Conservation (phyloP, 208 protist species). For the Acanthamoeba polyphaga region DNA sequence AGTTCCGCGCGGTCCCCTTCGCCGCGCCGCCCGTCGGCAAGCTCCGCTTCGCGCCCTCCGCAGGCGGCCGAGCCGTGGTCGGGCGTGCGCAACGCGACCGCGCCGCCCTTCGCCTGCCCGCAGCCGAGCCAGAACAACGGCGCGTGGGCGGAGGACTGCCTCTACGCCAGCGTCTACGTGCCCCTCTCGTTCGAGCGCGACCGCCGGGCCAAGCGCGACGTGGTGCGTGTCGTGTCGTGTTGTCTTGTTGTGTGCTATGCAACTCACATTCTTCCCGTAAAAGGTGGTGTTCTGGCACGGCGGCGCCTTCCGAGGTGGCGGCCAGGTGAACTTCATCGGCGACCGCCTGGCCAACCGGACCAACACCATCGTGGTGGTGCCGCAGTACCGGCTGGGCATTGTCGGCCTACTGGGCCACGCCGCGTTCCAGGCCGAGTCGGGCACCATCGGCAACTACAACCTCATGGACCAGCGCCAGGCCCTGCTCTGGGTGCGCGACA, state of each 20-base stretch:
- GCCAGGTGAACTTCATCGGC: not conserved
- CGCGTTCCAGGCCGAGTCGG: not conserved
- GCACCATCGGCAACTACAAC: not conserved
- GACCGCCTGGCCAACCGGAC: not conserved
- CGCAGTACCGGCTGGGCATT: conserved; percentile 74
- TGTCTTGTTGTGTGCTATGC: too few species aligned
- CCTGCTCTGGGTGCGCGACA: conserved; percentile 32
- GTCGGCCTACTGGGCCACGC: conserved; percentile 63
- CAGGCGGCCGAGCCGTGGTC: not conserved
- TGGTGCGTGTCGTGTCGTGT: too few species aligned
- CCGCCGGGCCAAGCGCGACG: too few species aligned
- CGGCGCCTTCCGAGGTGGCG: not conserved
- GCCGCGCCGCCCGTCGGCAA: not conserved
- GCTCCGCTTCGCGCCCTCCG: not conserved
- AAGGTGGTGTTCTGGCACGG: not conserved
- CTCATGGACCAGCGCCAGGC: conserved; percentile 37
- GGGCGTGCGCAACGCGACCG: not conserved
- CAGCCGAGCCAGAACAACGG: not conserved
- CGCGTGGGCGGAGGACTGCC: not conserved
- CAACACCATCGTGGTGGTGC: not conserved
- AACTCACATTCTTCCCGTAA: not conserved
- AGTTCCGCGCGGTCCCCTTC: conserved; percentile 24
- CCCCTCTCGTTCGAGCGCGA: too few species aligned
- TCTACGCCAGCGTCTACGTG: too few species aligned
- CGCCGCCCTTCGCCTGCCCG: not conserved